Percentiles rank a stretch among this genome's conserved stretches.
Conservation (phyloP, 139 green algal genomes). For the Chlorella sorokiniana region DNA sequence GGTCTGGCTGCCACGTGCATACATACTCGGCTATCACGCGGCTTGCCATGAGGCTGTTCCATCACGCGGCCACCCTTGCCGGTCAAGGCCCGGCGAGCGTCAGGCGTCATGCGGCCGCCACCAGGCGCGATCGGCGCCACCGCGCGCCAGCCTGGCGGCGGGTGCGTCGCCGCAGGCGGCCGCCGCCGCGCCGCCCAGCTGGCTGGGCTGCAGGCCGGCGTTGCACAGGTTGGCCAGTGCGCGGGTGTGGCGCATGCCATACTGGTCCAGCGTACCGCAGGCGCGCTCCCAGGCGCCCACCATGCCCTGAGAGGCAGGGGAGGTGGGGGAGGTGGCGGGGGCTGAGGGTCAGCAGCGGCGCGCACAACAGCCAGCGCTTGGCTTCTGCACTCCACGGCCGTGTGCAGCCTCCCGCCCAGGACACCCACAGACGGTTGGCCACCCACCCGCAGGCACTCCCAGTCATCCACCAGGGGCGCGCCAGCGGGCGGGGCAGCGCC, state of each 20-base stretch:
- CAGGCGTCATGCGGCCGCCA: background rate
- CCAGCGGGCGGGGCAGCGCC: slow-evolving; percentile 18
- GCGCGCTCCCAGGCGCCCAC: slow-evolving; percentile 62
- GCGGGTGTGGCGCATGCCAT: slow-evolving; percentile 83
- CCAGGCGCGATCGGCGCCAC: slow-evolving; percentile 5
- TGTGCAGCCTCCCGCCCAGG: background rate
- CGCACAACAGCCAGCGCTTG: background rate
- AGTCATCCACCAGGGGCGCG: slow-evolving; percentile 81
- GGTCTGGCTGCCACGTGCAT: too few relatives aligned
- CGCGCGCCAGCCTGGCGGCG: slow-evolving; percentile 13
- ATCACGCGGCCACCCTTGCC: too few relatives aligned
- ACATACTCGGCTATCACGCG: too few relatives aligned
- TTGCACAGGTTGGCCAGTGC: slow-evolving; percentile 92
- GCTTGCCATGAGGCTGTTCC: too few relatives aligned
- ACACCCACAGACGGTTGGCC: background rate
- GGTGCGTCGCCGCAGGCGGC: background rate
- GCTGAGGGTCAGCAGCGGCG: background rate
- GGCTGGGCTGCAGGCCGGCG: slow-evolving; percentile 42
- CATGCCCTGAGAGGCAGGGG: slow-evolving; percentile 50
- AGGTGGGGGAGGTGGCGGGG: background rate
- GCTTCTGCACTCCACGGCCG: background rate
- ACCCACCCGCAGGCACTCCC: slow-evolving; percentile 81
- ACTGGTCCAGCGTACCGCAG: slow-evolving; percentile 79
- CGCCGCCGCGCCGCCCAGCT: slow-evolving; percentile 36
- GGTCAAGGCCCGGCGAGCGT: too few relatives aligned